phyloP scores from a whole-genome alignment of 179 eudicot species.

The Beta corolliflora region DNA sequence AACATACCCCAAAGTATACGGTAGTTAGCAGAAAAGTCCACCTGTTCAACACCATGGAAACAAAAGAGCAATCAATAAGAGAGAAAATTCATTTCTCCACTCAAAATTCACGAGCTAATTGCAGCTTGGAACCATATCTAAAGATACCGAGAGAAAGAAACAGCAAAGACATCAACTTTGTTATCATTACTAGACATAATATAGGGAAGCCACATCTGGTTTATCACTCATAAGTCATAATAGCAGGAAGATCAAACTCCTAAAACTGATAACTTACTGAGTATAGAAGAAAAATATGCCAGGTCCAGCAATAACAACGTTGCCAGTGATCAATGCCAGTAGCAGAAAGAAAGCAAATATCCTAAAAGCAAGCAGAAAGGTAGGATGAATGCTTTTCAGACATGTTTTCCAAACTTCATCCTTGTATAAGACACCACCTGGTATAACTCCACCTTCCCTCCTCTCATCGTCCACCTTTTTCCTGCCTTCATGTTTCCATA shows the following conservation, averaged over 20 bases:
- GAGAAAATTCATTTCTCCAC: not conserved
- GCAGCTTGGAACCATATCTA: not conserved
- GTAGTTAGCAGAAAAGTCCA: constrained; percentile 85
- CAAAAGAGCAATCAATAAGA: constrained; percentile 12
- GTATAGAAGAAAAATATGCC: constrained; percentile 72
- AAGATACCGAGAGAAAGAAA: constrained; percentile 4
- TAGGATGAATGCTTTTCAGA: constrained; percentile 56
- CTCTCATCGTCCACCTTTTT: constrained; percentile 31
- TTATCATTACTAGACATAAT: not conserved
- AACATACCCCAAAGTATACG: constrained; percentile 81
- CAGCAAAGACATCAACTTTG: not conserved
- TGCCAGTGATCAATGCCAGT: constrained; percentile 52
- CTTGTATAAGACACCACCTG: constrained; percentile 44
- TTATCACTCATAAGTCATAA: too few species aligned
- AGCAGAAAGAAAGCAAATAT: constrained; percentile 59
- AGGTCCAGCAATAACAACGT: constrained; percentile 47
- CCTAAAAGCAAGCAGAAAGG: constrained; percentile 71
- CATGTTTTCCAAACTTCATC: constrained; percentile 80
- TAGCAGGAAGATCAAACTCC: not conserved
- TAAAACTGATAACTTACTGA: constrained; percentile 54
- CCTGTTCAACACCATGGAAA: constrained; percentile 51
- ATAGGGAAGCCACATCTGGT: not conserved
- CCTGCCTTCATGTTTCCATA: constrained; percentile 73
- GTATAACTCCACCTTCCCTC: constrained; percentile 32
- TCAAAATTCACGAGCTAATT: not conserved